Evolutionary conservation across 345 rosid species (phyloP).

Genomic region (Mallotus nudiflorus): DNA sequence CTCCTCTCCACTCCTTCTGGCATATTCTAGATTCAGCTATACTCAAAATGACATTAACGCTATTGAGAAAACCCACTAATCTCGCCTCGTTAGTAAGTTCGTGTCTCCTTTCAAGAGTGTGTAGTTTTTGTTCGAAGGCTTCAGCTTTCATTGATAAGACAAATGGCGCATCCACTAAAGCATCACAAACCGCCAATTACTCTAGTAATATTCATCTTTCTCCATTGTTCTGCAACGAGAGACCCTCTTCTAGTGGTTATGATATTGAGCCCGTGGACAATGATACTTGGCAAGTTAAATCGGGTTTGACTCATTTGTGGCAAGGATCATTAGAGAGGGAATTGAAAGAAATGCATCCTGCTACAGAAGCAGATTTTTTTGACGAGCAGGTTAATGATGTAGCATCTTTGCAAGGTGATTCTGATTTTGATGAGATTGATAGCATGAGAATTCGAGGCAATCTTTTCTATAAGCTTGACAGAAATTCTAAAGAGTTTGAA

Average conservation of each 20-base stretch:
- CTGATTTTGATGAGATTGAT: conserved; percentile 69
- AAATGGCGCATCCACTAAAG: neutral
- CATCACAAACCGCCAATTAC: neutral
- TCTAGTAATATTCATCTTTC: conserved; percentile 27
- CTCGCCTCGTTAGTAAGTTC: conserved; percentile 10
- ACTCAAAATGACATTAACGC: conserved; percentile 27
- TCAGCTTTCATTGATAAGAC: conserved; percentile 10
- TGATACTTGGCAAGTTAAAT: conserved; percentile 66
- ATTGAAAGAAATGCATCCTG: conserved; percentile 2
- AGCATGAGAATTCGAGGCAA: conserved; percentile 74
- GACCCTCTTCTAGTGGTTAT: conserved; percentile 28
- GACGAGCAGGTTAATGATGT: conserved; percentile 17
- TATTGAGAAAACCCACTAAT: conserved; percentile 29
- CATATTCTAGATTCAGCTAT: neutral
- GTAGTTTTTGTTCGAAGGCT: conserved; percentile 32
- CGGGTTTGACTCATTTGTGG: conserved; percentile 59
- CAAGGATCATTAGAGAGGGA: conserved; percentile 28
- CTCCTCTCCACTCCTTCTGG: neutral
- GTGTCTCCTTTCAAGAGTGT: conserved; percentile 22
- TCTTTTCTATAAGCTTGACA: conserved; percentile 82
- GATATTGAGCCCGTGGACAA: conserved; percentile 71
- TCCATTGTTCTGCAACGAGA: conserved; percentile 31
- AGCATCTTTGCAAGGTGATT: conserved; percentile 25
- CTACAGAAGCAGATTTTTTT: conserved; percentile 16
- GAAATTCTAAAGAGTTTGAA: conserved; percentile 72